Percentiles rank a stretch among this genome's conserved stretches.
Evolutionary conservation across 2,329 filamentous ascomycete species (phyloP).

Genomic region (Colletotrichum endophyticum): DNA sequence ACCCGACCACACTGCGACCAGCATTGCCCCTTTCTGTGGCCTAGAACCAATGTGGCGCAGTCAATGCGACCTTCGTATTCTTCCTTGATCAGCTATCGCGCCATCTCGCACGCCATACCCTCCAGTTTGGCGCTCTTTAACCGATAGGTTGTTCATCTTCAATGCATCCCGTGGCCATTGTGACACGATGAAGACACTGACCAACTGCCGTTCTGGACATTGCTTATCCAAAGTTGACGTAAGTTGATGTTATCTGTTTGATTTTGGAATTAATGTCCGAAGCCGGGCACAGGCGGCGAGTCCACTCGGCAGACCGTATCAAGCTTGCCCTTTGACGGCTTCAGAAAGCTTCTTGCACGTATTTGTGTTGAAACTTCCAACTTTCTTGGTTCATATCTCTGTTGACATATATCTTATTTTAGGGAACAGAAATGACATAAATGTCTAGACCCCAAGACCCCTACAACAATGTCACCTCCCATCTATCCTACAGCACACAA

Average conservation of each 20-base stretch:
- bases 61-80: neutral
- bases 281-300: neutral
- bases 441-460: neutral
- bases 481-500: neutral
- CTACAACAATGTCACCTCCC: neutral
- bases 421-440: neutral
- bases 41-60: neutral
- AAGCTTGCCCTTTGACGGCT: neutral
- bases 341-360: no score
- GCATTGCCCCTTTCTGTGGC: neutral
- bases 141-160: neutral
- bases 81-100: neutral
- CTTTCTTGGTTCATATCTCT: neutral
- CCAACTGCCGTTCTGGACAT: neutral
- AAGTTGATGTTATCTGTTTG: neutral
- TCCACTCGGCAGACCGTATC: rapidly evolving
- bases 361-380: no score
- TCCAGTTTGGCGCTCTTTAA: neutral
- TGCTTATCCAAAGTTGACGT: rapidly evolving
- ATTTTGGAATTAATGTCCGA: rapidly evolving
- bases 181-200: neutral
- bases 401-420: rapidly evolving
- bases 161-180: neutral
- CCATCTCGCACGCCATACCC: neutral
- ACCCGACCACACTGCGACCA: neutral